Evolutionary conservation across 2,329 filamentous ascomycete genomes (phyloP).

Genomic region (Aureobasidium vineae): DNA sequence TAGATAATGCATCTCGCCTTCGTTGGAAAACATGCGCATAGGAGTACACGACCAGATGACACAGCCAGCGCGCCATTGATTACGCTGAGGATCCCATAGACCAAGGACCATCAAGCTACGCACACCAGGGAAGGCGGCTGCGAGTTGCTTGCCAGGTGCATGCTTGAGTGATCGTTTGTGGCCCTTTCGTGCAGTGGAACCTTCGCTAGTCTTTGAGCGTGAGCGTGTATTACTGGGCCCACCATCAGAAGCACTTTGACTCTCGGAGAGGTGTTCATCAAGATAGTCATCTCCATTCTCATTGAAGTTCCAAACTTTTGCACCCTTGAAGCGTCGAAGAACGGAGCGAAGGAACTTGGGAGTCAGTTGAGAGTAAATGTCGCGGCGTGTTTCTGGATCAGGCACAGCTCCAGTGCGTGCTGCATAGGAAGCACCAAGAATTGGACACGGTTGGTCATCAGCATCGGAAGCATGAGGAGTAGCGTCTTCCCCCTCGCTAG

Average conservation of each 20-base stretch:
- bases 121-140: constrained; percentile 42
- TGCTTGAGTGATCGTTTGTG: neutral
- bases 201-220: neutral
- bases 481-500: neutral
- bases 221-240: neutral
- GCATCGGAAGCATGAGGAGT: neutral
- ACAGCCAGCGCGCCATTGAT: constrained; percentile 45
- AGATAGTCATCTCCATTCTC: constrained; percentile 33
- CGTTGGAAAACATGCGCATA: constrained; percentile 43
- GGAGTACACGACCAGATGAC: constrained; percentile 49
- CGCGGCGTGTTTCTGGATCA: neutral
- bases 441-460: constrained; percentile 1
- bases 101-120: constrained; percentile 52
- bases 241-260: constrained; percentile 7
- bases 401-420: neutral
- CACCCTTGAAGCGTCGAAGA: constrained; percentile 36
- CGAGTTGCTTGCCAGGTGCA: constrained; percentile 2
- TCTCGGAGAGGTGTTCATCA: constrained; percentile 33
- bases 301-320: constrained; percentile 39
- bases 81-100: constrained; percentile 50
- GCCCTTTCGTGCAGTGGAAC: neutral
- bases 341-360: constrained; percentile 30
- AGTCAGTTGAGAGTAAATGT: neutral
- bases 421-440: constrained; percentile 9
- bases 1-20: constrained; percentile 45